Conservation (phyloP, 2,329 filamentous ascomycete genomes). For the Escovopsis sp. region DNA sequence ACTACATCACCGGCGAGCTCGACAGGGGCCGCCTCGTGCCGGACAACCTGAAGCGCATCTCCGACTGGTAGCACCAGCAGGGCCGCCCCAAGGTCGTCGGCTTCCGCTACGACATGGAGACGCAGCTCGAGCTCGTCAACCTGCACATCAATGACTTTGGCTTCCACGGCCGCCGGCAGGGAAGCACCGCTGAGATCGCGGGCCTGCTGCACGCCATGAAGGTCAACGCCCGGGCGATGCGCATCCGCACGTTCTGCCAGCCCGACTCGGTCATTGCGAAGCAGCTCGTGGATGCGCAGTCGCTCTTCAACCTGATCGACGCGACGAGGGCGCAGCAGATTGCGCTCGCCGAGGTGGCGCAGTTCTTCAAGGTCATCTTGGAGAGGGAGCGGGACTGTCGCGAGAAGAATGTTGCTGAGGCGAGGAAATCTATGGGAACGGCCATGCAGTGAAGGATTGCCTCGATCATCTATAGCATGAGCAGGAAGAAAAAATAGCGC, state of each 20-base stretch:
- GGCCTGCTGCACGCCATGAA: conserved; percentile 38
- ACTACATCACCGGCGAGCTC: conserved; percentile 37
- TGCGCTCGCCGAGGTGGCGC: conserved; percentile 33
- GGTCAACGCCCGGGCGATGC: conserved; percentile 35
- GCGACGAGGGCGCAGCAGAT: conserved; percentile 28
- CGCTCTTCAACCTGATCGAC: conserved; percentile 34
- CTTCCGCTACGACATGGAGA: conserved; percentile 46
- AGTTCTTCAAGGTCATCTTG: conserved; percentile 39
- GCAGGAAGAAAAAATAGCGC: too few species aligned
- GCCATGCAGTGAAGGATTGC: neutral
- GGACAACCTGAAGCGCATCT: conserved; percentile 35
- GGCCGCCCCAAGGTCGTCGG: conserved; percentile 40
- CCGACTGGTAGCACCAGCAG: conserved; percentile 35
- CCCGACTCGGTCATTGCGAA: conserved; percentile 44
- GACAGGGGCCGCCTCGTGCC: conserved; percentile 39
- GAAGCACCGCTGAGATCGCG: conserved; percentile 26
- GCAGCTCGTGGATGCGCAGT: conserved; percentile 39
- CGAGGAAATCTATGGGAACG: neutral
- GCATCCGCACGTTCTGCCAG: conserved; percentile 41
- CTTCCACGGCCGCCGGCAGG: conserved; percentile 36
- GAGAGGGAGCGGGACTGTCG: conserved; percentile 27
- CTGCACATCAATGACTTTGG: conserved; percentile 37
- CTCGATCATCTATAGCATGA: too few species aligned
- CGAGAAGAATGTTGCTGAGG: conserved; percentile 11
- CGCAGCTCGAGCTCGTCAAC: conserved; percentile 39